Evolutionary conservation across 495 filamentous ascomycete species (phyloP).

Genomic region (Halenospora varia): DNA sequence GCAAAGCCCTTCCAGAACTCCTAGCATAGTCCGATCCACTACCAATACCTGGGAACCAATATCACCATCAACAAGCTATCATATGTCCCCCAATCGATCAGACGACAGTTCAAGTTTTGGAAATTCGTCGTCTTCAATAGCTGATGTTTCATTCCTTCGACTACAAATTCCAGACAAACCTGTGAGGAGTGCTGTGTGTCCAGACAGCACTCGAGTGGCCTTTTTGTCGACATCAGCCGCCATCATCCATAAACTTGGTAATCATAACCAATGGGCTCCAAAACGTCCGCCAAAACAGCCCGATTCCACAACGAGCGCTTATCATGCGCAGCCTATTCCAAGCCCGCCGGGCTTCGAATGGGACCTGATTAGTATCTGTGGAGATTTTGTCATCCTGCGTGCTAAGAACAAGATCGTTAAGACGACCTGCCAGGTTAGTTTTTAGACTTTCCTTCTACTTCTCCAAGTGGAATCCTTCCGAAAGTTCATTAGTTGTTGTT

Average conservation of each 20-base stretch:
- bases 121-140: neutral
- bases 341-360: neutral
- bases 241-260: neutral
- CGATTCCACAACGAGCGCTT: neutral
- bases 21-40: neutral
- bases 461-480: no score
- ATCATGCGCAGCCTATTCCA: neutral
- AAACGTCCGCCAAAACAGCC: neutral
- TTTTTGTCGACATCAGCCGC: neutral
- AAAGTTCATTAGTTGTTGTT: no score
- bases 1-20: neutral
- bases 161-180: neutral
- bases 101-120: constrained; percentile 4
- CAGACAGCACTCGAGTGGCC: neutral
- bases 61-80: neutral
- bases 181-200: neutral
- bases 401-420: neutral
- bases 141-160: neutral
- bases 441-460: neutral
- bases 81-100: neutral
- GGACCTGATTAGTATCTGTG: neutral
- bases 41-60: neutral
- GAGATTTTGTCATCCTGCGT: neutral
- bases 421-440: neutral
- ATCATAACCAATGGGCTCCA: neutral